phyloP scores from a whole-genome alignment of 1,284 basidiomycete genomes.

The Amylostereum areolatum region DNA sequence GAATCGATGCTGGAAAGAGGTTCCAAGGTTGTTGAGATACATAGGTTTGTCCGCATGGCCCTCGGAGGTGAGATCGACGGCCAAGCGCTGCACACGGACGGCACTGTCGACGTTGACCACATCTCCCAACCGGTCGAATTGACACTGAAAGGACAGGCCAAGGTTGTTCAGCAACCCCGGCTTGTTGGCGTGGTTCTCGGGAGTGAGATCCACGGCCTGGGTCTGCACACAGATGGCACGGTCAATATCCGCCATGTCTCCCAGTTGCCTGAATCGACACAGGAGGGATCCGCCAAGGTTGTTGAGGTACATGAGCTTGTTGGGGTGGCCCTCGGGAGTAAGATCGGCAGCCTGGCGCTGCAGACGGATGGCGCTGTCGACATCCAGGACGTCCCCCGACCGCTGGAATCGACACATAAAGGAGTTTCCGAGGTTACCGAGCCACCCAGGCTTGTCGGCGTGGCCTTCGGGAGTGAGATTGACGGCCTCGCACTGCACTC shows the following conservation, averaged over 20 bases:
- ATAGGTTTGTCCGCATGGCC: not conserved
- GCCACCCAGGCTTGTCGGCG: not conserved
- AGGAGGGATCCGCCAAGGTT: not conserved
- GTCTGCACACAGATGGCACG: not conserved
- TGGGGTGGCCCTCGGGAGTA: not conserved
- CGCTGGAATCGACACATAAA: not conserved
- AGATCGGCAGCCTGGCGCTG: not conserved
- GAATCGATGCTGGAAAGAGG: not conserved
- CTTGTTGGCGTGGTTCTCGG: not conserved
- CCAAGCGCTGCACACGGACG: not conserved
- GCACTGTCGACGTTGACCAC: not conserved
- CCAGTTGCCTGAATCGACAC: not conserved
- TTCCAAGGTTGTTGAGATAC: not conserved
- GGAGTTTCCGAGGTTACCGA: not conserved
- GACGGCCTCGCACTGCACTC: no score
- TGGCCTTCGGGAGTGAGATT: no score
- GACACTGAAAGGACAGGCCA: not conserved
- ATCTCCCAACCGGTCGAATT: not conserved
- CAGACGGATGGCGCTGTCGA: not conserved
- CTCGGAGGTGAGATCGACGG: not conserved
- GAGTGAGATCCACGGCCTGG: not conserved
- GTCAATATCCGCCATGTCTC: not conserved
- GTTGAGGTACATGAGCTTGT: not conserved
- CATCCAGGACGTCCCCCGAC: not conserved
- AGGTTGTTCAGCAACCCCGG: not conserved